A percentile compares a stretch with the other conserved stretches of the same genome.
Evolutionary conservation across 2,329 filamentous ascomycete genomes (phyloP).

Genomic region (Pseudogymnoascus sp.): DNA sequence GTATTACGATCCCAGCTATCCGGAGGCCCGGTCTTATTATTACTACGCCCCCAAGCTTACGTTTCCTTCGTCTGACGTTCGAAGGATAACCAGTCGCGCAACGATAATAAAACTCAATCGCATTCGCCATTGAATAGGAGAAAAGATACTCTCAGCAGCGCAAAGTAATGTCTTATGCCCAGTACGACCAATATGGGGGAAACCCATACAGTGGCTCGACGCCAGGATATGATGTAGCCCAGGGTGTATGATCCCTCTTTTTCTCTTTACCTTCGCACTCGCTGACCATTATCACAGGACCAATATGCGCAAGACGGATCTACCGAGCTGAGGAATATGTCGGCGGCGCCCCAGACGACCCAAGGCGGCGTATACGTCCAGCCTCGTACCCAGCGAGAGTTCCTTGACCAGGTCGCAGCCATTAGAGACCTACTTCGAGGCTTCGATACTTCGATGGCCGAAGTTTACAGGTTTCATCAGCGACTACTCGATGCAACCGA

Average conservation of each 20-base stretch:
- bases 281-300: conserved; percentile 12
- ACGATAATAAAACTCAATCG: not conserved
- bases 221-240: conserved; percentile 29
- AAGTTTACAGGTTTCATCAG: conserved; percentile 63
- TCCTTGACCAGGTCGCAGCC: conserved; percentile 57
- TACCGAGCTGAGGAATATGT: conserved; percentile 22
- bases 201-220: conserved; percentile 53
- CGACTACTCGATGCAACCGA: conserved; percentile 61
- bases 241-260: conserved; percentile 6
- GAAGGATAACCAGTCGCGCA: not conserved
- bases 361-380: conserved; percentile 23
- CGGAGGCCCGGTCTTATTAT: not conserved
- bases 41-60: not conserved
- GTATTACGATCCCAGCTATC: not conserved
- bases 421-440: conserved; percentile 59
- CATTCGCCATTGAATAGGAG: not conserved
- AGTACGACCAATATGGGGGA: conserved; percentile 43
- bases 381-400: conserved; percentile 54
- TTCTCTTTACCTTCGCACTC: not conserved
- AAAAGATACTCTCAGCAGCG: not conserved
- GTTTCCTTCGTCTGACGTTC: conserved; percentile 7
- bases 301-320: conserved; percentile 19
- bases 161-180: conserved; percentile 47
- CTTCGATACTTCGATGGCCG: conserved; percentile 56
- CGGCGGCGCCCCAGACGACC: conserved; percentile 20